Evolutionary conservation across 176 grass and related monocot species (phyloP), one percentile per base, ranked within the genome.

Genomic region (Thinopyrum elongatum): DNA sequence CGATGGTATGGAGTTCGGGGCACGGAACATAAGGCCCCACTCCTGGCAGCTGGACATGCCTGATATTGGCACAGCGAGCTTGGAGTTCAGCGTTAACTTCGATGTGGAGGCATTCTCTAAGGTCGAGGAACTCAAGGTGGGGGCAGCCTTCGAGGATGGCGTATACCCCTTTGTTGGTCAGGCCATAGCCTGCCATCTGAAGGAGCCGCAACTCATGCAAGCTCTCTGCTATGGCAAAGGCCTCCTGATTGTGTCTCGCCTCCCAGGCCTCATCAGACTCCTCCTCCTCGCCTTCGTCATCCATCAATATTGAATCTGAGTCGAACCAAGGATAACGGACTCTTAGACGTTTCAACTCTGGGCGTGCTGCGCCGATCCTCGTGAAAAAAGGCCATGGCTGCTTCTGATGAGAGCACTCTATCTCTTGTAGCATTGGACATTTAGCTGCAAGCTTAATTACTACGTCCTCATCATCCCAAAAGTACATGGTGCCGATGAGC

Each of bases 381-480:
- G 63, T 60, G 46, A 64, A 83, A 22, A 88, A 81, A 6, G 3
- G 23, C 22, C 68, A 19, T 27, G 57, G 22, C 4, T 26, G 49
- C 64, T 13, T 66, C 17, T 79, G 74, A 58, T 79, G n/a, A 22
- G 80, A 87, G 80, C 66, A 86, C 35, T 87, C 79, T 57, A 91
- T 74, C 85, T 87, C 85, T 79, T 91, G 85, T 35, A 88, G 80
- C 59, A 80, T 59, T 25, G 80, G 89, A 76, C 82, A 87, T 75
- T 72, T 84, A 7, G 34, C n/a, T 84, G 61, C 64, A 6, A 79
- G 22, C 61, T 11, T 91, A 65, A 23, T 46, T 19, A 82, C 38
- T 76, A 71, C 41, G 41, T 44, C 41, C 41, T 44, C 11, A 34
- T 19, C 28, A 25, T 47, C 66, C n/a, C 33, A 80, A 34, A 88